Evolutionary conservation across 768 basidiomycete species (phyloP), one percentile per base, ranked within the genome.

Genomic region (Boletellus sp.): DNA sequence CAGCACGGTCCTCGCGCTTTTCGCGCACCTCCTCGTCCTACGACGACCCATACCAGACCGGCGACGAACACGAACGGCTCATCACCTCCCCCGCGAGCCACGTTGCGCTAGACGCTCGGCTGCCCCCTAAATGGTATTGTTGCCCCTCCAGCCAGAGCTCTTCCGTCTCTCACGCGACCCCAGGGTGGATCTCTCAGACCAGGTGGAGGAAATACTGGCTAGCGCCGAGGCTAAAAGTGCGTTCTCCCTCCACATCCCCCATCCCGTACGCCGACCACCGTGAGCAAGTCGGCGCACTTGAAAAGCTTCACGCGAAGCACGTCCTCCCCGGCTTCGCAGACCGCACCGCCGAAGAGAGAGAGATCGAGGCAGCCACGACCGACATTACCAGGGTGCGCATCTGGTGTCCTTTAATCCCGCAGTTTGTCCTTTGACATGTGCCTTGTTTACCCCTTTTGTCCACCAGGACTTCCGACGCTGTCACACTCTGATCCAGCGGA

Each of bases 321-420:
- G 87, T 87, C 50, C 80, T 99, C 6, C 96, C 96, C 56, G 95
- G 94, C 1, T 99, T 99, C 67, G 81, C 92, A 65, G 96, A 99
- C 79, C 87, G 96, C 45, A 76, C 88, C 2, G 84, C 84, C 4
- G 95, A 99, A 72, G 95, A 98, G 71, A 79, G 84, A 53, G 94
- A 98, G 66, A 99, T 99, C 53, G 90, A 96, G 64, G 68, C 77
- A 19, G 75, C 87, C 42, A 94, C 94, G 4, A 81, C 78, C 34
- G 85, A 90, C 60, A 90, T 99, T 69, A 99, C 95, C 41, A 80
- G 85, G 60, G 94, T 92, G 63, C 56, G 72, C 70, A 13, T 44
- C 53, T 45, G 40, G 39, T 58, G 13, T 45, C 43, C 52, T 41
- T 51, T n/a, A 22, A 41, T 53, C 48, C 31, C 26, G 42, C 46